A percentile compares a stretch with the other conserved stretches of the same genome.
Evolutionary conservation across 495 filamentous ascomycete genomes (phyloP).

Genomic region (Daldinia loculata): DNA sequence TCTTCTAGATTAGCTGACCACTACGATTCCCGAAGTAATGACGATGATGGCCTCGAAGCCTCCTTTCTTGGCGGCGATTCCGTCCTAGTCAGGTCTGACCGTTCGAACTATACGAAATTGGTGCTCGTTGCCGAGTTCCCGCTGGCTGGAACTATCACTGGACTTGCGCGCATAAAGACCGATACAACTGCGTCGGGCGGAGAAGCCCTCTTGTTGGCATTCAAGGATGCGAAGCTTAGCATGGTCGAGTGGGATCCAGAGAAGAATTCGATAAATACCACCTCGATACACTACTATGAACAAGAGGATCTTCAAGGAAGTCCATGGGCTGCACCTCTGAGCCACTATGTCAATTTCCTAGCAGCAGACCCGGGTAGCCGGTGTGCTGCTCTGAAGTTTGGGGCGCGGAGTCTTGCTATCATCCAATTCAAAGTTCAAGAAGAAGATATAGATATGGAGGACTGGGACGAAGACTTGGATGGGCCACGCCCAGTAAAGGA

Average conservation of each 20-base stretch:
- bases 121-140: slow-evolving; percentile 84
- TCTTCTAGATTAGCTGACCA: slow-evolving; percentile 39
- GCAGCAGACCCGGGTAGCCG: slow-evolving; percentile 89
- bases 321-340: slow-evolving; percentile 77
- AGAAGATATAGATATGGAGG: slow-evolving; percentile 86
- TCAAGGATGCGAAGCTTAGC: slow-evolving; percentile 90
- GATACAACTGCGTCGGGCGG: slow-evolving; percentile 77
- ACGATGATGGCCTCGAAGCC: slow-evolving; percentile 67
- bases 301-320: slow-evolving; percentile 81
- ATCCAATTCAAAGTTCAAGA: slow-evolving; percentile 91
- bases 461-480: slow-evolving; percentile 83
- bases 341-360: slow-evolving; percentile 76
- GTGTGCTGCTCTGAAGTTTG: slow-evolving; percentile 94
- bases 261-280: slow-evolving; percentile 76
- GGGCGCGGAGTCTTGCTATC: slow-evolving; percentile 85
- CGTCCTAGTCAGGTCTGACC: slow-evolving; percentile 62
- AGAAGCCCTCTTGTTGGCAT: slow-evolving; percentile 82
- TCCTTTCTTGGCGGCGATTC: slow-evolving; percentile 68
- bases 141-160: slow-evolving; percentile 83
- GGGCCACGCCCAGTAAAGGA: slow-evolving; percentile 60
- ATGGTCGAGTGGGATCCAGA: slow-evolving; percentile 94
- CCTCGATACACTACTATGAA: slow-evolving; percentile 98
- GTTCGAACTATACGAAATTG: slow-evolving; percentile 74
- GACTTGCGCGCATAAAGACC: slow-evolving; percentile 77
- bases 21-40: slow-evolving; percentile 59